Evolutionary conservation across 2,329 filamentous ascomycete genomes (phyloP).

Genomic region (Clarireedia monteithiana): DNA sequence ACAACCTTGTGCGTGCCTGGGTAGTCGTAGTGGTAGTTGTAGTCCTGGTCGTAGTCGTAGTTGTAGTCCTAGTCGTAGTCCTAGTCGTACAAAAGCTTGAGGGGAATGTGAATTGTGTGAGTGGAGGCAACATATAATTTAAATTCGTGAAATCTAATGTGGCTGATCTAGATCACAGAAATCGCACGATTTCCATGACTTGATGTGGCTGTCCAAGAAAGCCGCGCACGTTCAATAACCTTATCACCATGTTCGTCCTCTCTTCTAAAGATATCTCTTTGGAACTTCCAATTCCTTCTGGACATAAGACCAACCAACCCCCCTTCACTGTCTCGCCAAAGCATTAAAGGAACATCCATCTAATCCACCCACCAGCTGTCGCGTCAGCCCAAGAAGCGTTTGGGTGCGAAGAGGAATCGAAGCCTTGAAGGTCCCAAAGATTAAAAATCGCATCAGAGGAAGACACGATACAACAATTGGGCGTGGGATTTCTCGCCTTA

Average conservation of each 20-base stretch:
- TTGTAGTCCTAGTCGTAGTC: too few relatives aligned
- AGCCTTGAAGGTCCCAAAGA: not conserved
- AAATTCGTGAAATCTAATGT: not conserved
- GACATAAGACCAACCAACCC: too few relatives aligned
- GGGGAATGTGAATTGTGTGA: too few relatives aligned
- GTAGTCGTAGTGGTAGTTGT: not conserved
- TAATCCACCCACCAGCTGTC: conserved; percentile 3
- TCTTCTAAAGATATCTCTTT: not conserved
- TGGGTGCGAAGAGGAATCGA: not conserved
- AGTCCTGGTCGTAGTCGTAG: too few relatives aligned
- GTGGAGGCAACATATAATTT: not conserved
- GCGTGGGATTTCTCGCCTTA: conserved; percentile 1
- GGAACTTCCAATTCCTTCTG: too few relatives aligned
- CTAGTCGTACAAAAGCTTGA: too few relatives aligned
- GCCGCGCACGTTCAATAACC: not conserved
- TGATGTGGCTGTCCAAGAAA: too few relatives aligned
- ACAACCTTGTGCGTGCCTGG: not conserved
- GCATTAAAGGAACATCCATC: conserved; percentile 1
- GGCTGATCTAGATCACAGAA: not conserved
- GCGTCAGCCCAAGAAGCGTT: not conserved
- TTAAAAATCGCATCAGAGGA: not conserved
- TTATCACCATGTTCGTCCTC: not conserved
- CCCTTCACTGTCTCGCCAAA: not conserved
- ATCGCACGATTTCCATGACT: not conserved
- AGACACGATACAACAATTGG: not conserved